Base-by-base conservation (phyloP, 768 basidiomycete genomes). In the Termitomyces titanicus region DNA sequence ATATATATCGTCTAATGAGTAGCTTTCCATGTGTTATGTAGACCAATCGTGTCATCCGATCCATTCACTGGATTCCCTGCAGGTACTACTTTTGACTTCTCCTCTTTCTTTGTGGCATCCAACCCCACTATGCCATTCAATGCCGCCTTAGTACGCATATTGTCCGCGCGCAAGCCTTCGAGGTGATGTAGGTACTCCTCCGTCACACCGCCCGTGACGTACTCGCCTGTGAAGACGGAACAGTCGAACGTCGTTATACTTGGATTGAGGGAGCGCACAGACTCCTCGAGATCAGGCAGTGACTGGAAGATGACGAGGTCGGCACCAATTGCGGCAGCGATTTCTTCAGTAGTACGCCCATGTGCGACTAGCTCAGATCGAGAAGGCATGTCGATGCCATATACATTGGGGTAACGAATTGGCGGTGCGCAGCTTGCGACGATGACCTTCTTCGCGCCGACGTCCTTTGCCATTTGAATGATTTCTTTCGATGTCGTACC, bases 311-410 rank as follows among this genome's bases (percentile, higher is more conserved):
- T 89, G 69, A 94, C 89, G 37, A 96, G 81, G 72, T 99, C 97
- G 10, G 95, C 97, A 42, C 94, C 94, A 57, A 98, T 97, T 51
- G 83, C 83, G 20, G 73, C 64, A 3, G 93, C 89, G 58, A 98
- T 86, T 57, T 86, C 81, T 22, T 81, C 76, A 11, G 79, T 81
- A 50, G 84, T 82, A 47, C 93, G 85, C 34, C 79, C 81, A 68
- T 94, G 77, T 0, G 94, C 96, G 48, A 98, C 94, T 31, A 98
- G 86, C 67, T 98, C 96, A 34, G 78, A 73, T n/a, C 92, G 85
- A 3, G 94, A 93, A 29, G 97, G 96, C 97, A 98, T 99, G 74
- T 99, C 97, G 67, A 99, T 99, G 18, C 97, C 97, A 70, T 99
- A 98, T 5, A 99, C 97, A 66, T 98, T 97, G 5, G 94, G 88